Percentiles rank a stretch among this genome's conserved stretches.
phyloP scores from a whole-genome alignment of 2,329 filamentous ascomycete genomes.

The Teratosphaeria epicoccoides region DNA sequence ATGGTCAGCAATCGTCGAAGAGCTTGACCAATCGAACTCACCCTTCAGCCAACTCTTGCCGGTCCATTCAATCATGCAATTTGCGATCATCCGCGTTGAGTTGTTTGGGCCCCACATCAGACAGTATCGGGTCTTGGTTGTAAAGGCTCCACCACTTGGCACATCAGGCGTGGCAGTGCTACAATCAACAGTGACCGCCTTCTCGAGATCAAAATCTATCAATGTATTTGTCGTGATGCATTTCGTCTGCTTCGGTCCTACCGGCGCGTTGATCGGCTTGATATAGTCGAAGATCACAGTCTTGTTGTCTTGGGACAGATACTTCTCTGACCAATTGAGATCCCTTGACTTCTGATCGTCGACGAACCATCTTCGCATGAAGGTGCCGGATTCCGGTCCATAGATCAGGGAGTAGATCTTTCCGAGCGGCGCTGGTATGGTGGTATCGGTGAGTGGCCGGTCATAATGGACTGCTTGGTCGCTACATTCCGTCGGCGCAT shows the following conservation, averaged over 20 bases:
- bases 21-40: slow-evolving; percentile 31
- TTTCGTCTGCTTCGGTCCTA: slow-evolving; percentile 89
- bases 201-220: slow-evolving; percentile 79
- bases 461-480: slow-evolving; percentile 74
- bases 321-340: slow-evolving; percentile 72
- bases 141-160: slow-evolving; percentile 83
- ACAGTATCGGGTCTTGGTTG: slow-evolving; percentile 88
- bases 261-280: slow-evolving; percentile 72
- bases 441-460: slow-evolving; percentile 72
- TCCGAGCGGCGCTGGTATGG: slow-evolving; percentile 76
- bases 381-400: slow-evolving; percentile 64
- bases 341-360: slow-evolving; percentile 83
- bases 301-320: slow-evolving; percentile 60
- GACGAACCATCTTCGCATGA: slow-evolving; percentile 77
- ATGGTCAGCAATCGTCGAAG: slow-evolving; percentile 7
- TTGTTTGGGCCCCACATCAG: slow-evolving; percentile 86
- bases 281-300: slow-evolving; percentile 74
- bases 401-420: slow-evolving; percentile 87
- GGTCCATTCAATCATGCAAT: slow-evolving; percentile 86
- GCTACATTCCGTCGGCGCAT: slow-evolving; percentile 75
- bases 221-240: slow-evolving; percentile 79
- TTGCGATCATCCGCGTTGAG: slow-evolving; percentile 73
- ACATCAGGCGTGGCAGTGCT: slow-evolving; percentile 89
- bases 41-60: slow-evolving; percentile 98
- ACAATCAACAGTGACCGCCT: slow-evolving; percentile 69